Evolutionary conservation across 805 yeast species (phyloP), one percentile per base, ranked within the genome.

Genomic region (Sugiyamaella smithiae): DNA sequence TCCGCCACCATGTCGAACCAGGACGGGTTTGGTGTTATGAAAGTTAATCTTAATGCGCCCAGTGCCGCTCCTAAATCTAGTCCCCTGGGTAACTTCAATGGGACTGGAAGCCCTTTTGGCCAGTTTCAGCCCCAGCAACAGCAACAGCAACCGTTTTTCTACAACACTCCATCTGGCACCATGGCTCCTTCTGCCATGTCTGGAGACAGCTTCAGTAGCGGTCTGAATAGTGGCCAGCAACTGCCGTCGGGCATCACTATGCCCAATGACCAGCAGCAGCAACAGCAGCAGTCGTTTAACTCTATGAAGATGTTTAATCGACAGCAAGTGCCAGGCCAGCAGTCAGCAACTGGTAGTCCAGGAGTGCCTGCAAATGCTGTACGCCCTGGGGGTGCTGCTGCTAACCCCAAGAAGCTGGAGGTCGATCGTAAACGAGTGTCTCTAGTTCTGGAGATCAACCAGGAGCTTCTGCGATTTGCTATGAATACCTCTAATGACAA

Each of bases 391-490:
- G n/a, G n/a, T n/a, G 26, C 51, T 8, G 43, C 33, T 4, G 37
- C 19, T 12, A 40, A 26, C 12, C 23, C 44, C 12, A 25, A 43
- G 17, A 28, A 37, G 29, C 40, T 56, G n/a, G 65, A 61, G 14
- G 42, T 58, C 3, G 66, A 62, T 37, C 55, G 56, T 37, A 51
- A 51, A 45, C 63, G 68, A 20, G 58, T 64, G 11, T 17, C 55
- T 8, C 46, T 65, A 26, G 51, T 65, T 32, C 54, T 63, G 25
- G 67, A 65, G 33, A 64, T 65, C 50, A 64, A 64, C 51, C 53
- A 52, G 24, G 66, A 64, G 41, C 56, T 64, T 14, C 45, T 64
- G 29, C 53, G 56, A 41, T 53, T 52, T 43, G 59, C 63, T 19
- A 50, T 55, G 3, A 23, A n/a, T 9, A 14, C 56, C 3, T 40